Conservation (phyloP, 1,139 yeast species). For the Candida anutae region DNA sequence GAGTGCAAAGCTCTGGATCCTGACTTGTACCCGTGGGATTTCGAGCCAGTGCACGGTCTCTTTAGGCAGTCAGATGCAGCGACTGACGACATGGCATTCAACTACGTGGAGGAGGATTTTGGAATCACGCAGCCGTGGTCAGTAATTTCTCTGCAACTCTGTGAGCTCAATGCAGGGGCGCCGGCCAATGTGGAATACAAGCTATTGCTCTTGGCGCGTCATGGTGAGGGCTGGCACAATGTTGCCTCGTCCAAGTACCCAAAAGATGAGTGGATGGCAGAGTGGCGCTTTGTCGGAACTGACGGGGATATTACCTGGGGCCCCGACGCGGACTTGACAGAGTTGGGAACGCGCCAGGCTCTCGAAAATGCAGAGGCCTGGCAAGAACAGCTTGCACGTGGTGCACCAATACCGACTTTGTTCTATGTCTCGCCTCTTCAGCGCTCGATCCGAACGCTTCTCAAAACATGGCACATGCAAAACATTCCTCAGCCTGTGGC, state of each 20-base stretch:
- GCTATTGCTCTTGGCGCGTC: slow-evolving; percentile 57
- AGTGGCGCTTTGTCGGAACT: slow-evolving; percentile 50
- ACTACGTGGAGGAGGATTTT: slow-evolving; percentile 40
- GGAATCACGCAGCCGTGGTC: slow-evolving; percentile 43
- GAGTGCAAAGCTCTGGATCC: slow-evolving; percentile 2
- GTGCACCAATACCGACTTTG: slow-evolving; percentile 47
- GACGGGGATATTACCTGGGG: slow-evolving; percentile 58
- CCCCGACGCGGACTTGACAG: slow-evolving; percentile 61
- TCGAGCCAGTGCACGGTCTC: slow-evolving; percentile 39
- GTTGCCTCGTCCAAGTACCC: slow-evolving; percentile 54
- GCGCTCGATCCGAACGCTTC: slow-evolving; percentile 52
- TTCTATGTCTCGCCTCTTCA: slow-evolving; percentile 61
- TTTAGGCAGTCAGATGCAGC: slow-evolving; percentile 41
- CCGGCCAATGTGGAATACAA: slow-evolving; percentile 38
- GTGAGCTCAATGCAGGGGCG: slow-evolving; percentile 27
- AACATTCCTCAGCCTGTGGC: slow-evolving; percentile 30
- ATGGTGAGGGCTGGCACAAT: slow-evolving; percentile 76
- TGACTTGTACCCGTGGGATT: slow-evolving; percentile 27
- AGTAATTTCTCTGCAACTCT: slow-evolving; percentile 24
- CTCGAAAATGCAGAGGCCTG: slow-evolving; percentile 38
- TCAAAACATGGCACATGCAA: slow-evolving; percentile 50
- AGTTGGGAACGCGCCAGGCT: slow-evolving; percentile 43
- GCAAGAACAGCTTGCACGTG: slow-evolving; percentile 32
- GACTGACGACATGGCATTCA: slow-evolving; percentile 43
- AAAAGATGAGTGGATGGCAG: slow-evolving; percentile 45